Conservation (phyloP, 768 basidiomycete genomes). For the Boletus subparvulus region DNA sequence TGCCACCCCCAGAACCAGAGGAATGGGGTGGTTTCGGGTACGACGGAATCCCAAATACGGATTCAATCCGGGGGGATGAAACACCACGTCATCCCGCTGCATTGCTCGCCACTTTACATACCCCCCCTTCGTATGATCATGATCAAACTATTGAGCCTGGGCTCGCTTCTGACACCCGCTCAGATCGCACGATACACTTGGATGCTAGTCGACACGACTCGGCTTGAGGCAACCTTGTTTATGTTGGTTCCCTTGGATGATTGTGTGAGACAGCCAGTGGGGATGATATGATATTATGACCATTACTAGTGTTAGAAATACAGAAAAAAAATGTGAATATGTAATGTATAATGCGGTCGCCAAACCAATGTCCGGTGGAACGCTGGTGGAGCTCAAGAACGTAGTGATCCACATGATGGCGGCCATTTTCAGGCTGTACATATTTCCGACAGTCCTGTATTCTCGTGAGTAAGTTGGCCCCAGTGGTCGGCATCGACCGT, state of each 20-base stretch:
- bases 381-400: no score
- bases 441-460: background rate
- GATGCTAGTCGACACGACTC: slow-evolving; percentile 14
- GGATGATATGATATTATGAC: slow-evolving; percentile 15
- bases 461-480: slow-evolving; percentile 4
- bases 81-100: slow-evolving; percentile 47
- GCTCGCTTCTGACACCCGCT: slow-evolving; percentile 19
- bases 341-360: slow-evolving; percentile 2
- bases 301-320: background rate
- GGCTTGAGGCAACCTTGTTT: slow-evolving; percentile 14
- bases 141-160: slow-evolving; percentile 22
- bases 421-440: no score
- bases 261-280: slow-evolving; percentile 5
- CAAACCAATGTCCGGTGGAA: background rate
- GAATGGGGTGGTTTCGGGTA: slow-evolving; percentile 44
- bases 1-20: slow-evolving; percentile 28
- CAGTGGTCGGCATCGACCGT: background rate
- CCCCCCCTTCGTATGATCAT: slow-evolving; percentile 21
- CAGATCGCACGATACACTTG: slow-evolving; percentile 30
- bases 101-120: slow-evolving; percentile 20
- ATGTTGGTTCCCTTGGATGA: slow-evolving; percentile 3
- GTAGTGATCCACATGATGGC: no score
- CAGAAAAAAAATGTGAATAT: background rate
- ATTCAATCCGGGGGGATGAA: slow-evolving; percentile 35
- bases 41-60: slow-evolving; percentile 38